Evolutionary conservation across 2,329 filamentous ascomycete genomes (phyloP).

Genomic region (Rhynchosporium secalis): DNA sequence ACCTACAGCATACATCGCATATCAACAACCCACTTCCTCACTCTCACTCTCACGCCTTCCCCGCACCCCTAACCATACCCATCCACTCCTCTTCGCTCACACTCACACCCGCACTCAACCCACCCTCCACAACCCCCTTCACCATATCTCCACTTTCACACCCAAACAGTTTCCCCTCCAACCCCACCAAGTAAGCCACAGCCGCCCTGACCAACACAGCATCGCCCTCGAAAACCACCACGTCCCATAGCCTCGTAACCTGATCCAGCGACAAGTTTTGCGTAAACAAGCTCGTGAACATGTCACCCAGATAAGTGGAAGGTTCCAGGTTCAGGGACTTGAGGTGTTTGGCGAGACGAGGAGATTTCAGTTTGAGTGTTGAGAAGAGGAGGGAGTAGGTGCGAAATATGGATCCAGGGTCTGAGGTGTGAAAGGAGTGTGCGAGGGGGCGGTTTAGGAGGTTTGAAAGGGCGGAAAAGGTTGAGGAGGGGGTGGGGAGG

Average conservation of each 20-base stretch:
- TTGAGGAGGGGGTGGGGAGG: slow-evolving; percentile 59
- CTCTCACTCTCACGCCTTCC: slow-evolving; percentile 22
- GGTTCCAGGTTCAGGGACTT: slow-evolving; percentile 49
- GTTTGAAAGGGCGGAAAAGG: slow-evolving; percentile 74
- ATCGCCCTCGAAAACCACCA: slow-evolving; percentile 82
- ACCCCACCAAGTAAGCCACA: slow-evolving; percentile 60
- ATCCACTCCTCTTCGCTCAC: slow-evolving; percentile 37
- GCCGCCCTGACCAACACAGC: slow-evolving; percentile 68
- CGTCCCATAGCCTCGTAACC: slow-evolving; percentile 74
- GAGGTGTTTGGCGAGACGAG: slow-evolving; percentile 64
- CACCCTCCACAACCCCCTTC: slow-evolving; percentile 23
- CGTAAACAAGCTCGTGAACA: slow-evolving; percentile 68
- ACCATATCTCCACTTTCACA: slow-evolving; percentile 28
- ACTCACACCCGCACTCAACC: slow-evolving; percentile 16
- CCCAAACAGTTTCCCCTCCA: slow-evolving; percentile 54
- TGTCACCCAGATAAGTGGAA: slow-evolving; percentile 55
- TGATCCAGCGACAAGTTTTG: slow-evolving; percentile 65
- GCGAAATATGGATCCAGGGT: slow-evolving; percentile 66
- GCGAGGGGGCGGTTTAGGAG: slow-evolving; percentile 74
- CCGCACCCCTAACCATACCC: slow-evolving; percentile 30
- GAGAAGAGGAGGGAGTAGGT: slow-evolving; percentile 70
- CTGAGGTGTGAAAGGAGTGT: slow-evolving; percentile 72
- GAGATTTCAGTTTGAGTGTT: slow-evolving; percentile 64
- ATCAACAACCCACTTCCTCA: too few relatives aligned
- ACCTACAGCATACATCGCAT: not conserved